phyloP scores from a whole-genome alignment of 1,284 basidiomycete genomes.

The Ganoderma leucocontextum region DNA sequence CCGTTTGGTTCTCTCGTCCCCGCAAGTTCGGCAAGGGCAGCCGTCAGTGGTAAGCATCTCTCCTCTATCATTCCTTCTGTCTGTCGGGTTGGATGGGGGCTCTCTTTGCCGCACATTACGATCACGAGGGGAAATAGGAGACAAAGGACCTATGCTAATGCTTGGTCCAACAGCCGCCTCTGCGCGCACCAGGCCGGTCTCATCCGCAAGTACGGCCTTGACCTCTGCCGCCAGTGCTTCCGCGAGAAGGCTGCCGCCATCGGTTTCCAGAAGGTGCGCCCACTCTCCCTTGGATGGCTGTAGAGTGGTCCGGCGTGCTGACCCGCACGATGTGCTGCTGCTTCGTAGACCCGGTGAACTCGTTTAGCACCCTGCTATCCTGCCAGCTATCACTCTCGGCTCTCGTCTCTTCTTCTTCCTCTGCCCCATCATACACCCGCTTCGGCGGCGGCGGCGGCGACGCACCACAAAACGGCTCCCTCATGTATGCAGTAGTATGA shows the following conservation, averaged over 20 bases:
- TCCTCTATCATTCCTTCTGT: not conserved
- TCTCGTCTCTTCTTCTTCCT: slow-evolving; percentile 15
- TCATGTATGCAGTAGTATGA: slow-evolving; percentile 40
- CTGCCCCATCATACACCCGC: slow-evolving; percentile 9
- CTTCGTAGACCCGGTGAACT: slow-evolving; percentile 36
- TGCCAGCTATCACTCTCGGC: slow-evolving; percentile 26
- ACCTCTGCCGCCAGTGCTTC: slow-evolving; percentile 98
- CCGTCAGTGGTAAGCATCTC: slow-evolving; percentile 82
- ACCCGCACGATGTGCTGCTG: not conserved
- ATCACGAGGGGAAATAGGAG: not conserved
- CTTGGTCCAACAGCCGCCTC: slow-evolving; percentile 72
- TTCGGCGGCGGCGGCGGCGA: slow-evolving; percentile 11
- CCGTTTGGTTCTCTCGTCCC: slow-evolving; percentile 92
- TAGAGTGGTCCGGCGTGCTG: not conserved
- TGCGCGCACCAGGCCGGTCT: slow-evolving; percentile 97
- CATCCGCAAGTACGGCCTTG: slow-evolving; percentile 94
- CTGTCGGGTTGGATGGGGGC: not conserved
- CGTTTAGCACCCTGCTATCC: slow-evolving; percentile 16
- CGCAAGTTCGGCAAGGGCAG: slow-evolving; percentile 96
- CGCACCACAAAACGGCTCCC: slow-evolving; percentile 29
- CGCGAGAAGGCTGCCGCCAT: slow-evolving; percentile 94
- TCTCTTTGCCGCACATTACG: not conserved
- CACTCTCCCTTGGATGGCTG: no score
- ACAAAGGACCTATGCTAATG: not conserved
- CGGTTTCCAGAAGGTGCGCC: slow-evolving; percentile 90